phyloP scores from a whole-genome alignment of 352 stramenopile genomes.

The Albugo candida region DNA sequence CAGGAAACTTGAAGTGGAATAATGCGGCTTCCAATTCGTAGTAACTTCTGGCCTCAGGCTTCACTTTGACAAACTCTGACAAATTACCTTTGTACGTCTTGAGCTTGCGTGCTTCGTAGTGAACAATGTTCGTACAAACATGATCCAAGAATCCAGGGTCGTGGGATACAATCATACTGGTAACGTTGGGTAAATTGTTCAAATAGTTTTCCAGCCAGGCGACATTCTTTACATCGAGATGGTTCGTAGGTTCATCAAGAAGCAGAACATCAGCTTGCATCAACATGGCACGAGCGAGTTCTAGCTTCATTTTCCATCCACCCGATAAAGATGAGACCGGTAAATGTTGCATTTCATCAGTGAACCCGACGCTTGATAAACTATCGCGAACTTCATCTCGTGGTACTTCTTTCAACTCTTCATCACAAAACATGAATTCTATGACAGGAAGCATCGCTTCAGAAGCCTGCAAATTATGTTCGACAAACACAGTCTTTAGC shows the following conservation, averaged over 20 bases:
- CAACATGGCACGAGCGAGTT: slow-evolving; percentile 86
- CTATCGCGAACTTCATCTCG: slow-evolving; percentile 83
- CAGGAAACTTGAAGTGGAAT: slow-evolving; percentile 76
- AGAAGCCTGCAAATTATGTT: slow-evolving; percentile 91
- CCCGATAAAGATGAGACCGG: slow-evolving; percentile 85
- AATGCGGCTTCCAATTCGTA: slow-evolving; percentile 72
- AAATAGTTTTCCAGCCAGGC: slow-evolving; percentile 88
- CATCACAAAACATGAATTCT: slow-evolving; percentile 69
- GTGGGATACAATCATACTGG: slow-evolving; percentile 89
- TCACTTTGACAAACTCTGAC: slow-evolving; percentile 66
- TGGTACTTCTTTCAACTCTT: slow-evolving; percentile 81
- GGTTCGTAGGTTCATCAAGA: slow-evolving; percentile 91
- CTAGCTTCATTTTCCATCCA: slow-evolving; percentile 93
- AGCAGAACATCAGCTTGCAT: slow-evolving; percentile 93
- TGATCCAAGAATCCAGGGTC: slow-evolving; percentile 96
- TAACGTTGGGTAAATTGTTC: slow-evolving; percentile 68
- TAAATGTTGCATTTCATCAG: slow-evolving; percentile 81
- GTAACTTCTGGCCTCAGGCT: slow-evolving; percentile 78
- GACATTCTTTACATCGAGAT: slow-evolving; percentile 86
- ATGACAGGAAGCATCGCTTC: slow-evolving; percentile 65
- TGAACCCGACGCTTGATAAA: slow-evolving; percentile 86
- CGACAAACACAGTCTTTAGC: slow-evolving; percentile 91
- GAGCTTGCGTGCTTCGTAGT: slow-evolving; percentile 89
- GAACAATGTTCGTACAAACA: slow-evolving; percentile 94
- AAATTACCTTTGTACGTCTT: slow-evolving; percentile 81